phyloP scores from a whole-genome alignment of 2,329 filamentous ascomycete genomes.

The Trichoderma breve region DNA sequence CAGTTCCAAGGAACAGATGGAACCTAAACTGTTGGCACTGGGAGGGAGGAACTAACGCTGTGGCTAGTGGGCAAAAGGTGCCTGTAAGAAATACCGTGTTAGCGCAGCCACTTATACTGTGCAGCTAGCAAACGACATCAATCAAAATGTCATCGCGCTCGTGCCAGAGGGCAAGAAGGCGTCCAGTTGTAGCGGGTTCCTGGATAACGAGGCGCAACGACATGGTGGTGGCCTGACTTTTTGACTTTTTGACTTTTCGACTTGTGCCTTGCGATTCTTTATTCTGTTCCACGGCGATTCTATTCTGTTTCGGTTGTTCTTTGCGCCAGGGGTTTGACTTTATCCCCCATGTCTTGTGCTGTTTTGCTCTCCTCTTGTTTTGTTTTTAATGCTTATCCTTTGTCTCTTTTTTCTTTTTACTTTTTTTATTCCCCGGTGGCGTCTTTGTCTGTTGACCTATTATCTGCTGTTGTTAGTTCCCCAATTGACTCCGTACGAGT shows the following conservation, averaged over 20 bases:
- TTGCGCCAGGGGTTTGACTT: not conserved
- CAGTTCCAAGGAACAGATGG: too few species aligned
- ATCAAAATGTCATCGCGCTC: not conserved
- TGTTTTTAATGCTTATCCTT: not conserved
- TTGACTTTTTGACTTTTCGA: not conserved
- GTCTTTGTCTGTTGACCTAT: not conserved
- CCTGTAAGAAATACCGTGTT: not conserved
- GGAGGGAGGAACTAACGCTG: not conserved
- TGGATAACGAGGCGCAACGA: slow-evolving; percentile 2
- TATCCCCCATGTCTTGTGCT: not conserved
- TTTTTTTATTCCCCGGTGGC: not conserved
- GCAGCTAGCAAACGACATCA: not conserved
- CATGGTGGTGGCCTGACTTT: slow-evolving; percentile 1
- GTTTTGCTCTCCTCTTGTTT: not conserved
- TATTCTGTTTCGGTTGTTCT: not conserved
- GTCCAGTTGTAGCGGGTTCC: slow-evolving; percentile 3
- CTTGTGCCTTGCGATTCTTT: not conserved
- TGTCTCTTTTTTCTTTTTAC: not conserved
- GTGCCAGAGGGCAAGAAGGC: not conserved
- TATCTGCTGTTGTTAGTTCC: not conserved
- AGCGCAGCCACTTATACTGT: not conserved
- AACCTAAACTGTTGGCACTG: too few species aligned
- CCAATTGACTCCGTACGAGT: slow-evolving; percentile 12
- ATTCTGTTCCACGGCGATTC: not conserved
- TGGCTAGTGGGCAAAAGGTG: not conserved